A percentile compares a stretch with the other conserved stretches of the same genome.
Evolutionary conservation across 2,329 filamentous ascomycete genomes (phyloP).

Genomic region (Cercospora sp.): DNA sequence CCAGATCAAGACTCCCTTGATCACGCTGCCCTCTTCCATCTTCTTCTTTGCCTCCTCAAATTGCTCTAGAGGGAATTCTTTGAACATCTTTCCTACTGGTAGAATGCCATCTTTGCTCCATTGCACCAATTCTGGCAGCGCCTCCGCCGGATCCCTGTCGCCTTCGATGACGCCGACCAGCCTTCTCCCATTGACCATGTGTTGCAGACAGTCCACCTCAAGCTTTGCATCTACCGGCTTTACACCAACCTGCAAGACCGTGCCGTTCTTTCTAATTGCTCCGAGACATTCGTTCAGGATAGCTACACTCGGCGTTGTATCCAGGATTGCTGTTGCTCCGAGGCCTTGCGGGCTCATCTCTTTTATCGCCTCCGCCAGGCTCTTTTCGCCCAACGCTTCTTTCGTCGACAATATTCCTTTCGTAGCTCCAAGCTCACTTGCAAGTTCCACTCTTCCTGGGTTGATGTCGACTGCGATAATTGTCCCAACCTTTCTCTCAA

Average conservation of each 20-base stretch:
- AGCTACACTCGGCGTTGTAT: constrained; percentile 49
- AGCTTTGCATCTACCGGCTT: constrained; percentile 44
- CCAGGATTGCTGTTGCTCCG: constrained; percentile 48
- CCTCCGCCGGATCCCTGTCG: constrained; percentile 44
- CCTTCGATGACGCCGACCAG: constrained; percentile 51
- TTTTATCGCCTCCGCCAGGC: constrained; percentile 20
- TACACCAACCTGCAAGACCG: constrained; percentile 51
- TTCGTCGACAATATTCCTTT: constrained; percentile 18
- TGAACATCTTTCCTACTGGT: constrained; percentile 47
- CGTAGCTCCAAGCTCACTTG: constrained; percentile 50
- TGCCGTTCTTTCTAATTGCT: constrained; percentile 47
- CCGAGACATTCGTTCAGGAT: constrained; percentile 45
- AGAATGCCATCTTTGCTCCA: constrained; percentile 49
- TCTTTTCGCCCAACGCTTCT: constrained; percentile 18
- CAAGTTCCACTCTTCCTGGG: constrained; percentile 45
- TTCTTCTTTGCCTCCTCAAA: constrained; percentile 40
- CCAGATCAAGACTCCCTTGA: constrained; percentile 46
- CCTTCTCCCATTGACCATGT: constrained; percentile 49
- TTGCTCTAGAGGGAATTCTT: constrained; percentile 43
- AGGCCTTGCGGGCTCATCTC: constrained; percentile 31
- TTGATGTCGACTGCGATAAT: constrained; percentile 53
- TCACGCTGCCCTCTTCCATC: constrained; percentile 41
- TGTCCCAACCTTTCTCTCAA: constrained; percentile 32
- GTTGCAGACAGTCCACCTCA: constrained; percentile 40
- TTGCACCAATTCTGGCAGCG: constrained; percentile 47